Evolutionary conservation across 1,284 basidiomycete genomes (phyloP).

Genomic region (Moesziomyces parantarcticus): DNA sequence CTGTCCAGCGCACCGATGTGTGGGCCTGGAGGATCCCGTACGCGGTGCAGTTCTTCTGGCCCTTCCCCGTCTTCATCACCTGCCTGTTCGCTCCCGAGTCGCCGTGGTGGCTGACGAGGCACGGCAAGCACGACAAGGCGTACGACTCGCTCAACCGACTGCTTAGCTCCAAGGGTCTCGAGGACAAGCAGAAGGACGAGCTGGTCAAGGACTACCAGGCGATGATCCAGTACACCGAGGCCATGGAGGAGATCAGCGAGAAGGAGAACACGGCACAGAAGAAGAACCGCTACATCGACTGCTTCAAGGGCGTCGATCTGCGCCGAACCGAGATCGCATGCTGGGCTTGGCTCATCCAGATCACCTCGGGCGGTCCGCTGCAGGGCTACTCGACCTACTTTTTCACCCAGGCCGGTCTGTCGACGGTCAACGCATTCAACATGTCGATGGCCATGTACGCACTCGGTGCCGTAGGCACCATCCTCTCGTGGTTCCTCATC

Average conservation of each 20-base stretch:
- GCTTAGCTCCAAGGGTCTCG: constrained; percentile 48
- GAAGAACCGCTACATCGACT: constrained; percentile 69
- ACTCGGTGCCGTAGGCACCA: constrained; percentile 68
- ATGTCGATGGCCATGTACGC: constrained; percentile 69
- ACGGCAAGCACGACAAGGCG: constrained; percentile 70
- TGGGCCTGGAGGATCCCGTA: constrained; percentile 69
- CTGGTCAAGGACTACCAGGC: constrained; percentile 69
- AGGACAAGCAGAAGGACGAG: constrained; percentile 68
- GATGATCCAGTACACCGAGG: constrained; percentile 70
- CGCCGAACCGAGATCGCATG: constrained; percentile 70
- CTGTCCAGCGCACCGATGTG: constrained; percentile 53
- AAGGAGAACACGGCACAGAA: constrained; percentile 65
- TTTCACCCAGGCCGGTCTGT: constrained; percentile 70
- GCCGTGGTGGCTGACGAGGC: constrained; percentile 71
- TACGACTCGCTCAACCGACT: constrained; percentile 68
- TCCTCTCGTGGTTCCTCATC: constrained; percentile 70
- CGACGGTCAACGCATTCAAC: constrained; percentile 67
- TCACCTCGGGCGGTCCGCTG: constrained; percentile 64
- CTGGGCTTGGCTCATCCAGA: constrained; percentile 66
- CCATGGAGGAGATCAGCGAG: constrained; percentile 69
- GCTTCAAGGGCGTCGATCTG: constrained; percentile 70
- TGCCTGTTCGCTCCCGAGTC: constrained; percentile 65
- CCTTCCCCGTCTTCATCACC: constrained; percentile 63
- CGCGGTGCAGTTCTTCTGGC: constrained; percentile 70
- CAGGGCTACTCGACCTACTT: constrained; percentile 68